Conservation (phyloP, 129 eudicot genomes). For the Silybum marianum region DNA sequence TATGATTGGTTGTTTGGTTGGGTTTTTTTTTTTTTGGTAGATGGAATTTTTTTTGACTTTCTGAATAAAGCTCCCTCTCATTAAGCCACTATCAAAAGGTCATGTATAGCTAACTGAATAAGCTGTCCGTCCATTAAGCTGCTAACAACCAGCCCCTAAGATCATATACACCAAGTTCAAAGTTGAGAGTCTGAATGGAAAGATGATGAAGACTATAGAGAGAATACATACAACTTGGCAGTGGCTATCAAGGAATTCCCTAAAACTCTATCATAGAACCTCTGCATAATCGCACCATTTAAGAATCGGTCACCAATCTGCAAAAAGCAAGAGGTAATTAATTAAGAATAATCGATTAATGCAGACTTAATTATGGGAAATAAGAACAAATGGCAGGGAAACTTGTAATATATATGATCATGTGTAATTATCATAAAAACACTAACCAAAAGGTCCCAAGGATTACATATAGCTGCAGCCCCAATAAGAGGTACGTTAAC, state of each 20-base stretch:
- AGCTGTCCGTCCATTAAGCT: too few species aligned
- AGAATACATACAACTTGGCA: conserved; percentile 72
- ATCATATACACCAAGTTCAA: background rate
- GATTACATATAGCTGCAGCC: conserved; percentile 90
- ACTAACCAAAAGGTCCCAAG: conserved; percentile 99
- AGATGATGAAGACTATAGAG: conserved; percentile 12
- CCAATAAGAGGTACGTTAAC: conserved; percentile 65
- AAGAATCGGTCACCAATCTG: conserved; percentile 90
- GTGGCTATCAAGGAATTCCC: conserved; percentile 66
- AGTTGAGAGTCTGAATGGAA: conserved; percentile 11
- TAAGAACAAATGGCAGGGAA: background rate
- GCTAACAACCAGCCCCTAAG: background rate
- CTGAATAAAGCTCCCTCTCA: too few species aligned
- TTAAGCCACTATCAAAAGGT: too few species aligned
- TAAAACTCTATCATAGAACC: conserved; percentile 72
- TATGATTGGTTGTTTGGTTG: background rate
- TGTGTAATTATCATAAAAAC: conserved; percentile 6
- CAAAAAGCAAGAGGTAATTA: conserved; percentile 18
- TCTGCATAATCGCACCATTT: conserved; percentile 73
- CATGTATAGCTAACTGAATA: too few species aligned
- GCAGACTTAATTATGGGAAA: background rate
- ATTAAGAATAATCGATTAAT: background rate
- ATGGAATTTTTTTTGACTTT: too few species aligned
- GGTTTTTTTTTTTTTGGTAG: too few species aligned
- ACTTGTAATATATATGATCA: conserved; percentile 3